Evolutionary conservation across 768 basidiomycete species (phyloP).

Genomic region (Coprinopsis sp.): DNA sequence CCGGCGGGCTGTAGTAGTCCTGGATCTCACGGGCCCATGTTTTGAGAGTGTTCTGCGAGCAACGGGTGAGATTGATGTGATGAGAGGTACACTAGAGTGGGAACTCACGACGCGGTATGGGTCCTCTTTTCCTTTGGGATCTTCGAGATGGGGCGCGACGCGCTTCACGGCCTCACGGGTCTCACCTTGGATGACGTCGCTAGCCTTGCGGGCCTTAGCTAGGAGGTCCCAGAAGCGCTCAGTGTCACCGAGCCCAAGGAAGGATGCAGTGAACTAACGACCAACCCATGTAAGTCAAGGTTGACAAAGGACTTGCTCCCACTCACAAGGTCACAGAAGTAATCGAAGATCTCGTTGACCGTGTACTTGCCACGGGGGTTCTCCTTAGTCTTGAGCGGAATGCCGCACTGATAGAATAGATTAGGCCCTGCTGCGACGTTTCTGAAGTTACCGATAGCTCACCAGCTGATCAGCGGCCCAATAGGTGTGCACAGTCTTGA

Average conservation of each 20-base stretch:
- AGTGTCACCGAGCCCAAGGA: neutral
- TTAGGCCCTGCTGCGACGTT: neutral
- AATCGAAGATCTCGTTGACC: conserved; percentile 43
- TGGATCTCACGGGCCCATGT: conserved; percentile 4
- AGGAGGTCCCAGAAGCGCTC: conserved; percentile 1
- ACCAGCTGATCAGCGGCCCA: conserved; percentile 9
- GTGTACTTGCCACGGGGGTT: conserved; percentile 41
- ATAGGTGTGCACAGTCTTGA: conserved; percentile 4
- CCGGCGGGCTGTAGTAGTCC: conserved; percentile 26
- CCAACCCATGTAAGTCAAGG: neutral
- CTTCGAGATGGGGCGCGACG: neutral
- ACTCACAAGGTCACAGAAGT: conserved; percentile 32
- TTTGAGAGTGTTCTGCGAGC: conserved; percentile 24
- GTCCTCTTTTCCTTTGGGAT: neutral
- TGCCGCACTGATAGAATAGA: conserved; percentile 30
- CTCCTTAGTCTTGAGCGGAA: conserved; percentile 42
- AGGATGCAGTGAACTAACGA: neutral
- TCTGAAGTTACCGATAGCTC: too few species aligned
- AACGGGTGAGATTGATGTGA: neutral
- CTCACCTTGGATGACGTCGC: neutral
- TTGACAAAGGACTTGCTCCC: neutral
- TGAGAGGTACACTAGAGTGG: neutral
- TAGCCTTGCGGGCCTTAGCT: neutral
- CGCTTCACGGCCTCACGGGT: neutral
- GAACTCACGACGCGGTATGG: neutral